Evolutionary conservation across 1,284 basidiomycete species (phyloP), one percentile per base, ranked within the genome.

Genomic region (Sporisorium reilianum): DNA sequence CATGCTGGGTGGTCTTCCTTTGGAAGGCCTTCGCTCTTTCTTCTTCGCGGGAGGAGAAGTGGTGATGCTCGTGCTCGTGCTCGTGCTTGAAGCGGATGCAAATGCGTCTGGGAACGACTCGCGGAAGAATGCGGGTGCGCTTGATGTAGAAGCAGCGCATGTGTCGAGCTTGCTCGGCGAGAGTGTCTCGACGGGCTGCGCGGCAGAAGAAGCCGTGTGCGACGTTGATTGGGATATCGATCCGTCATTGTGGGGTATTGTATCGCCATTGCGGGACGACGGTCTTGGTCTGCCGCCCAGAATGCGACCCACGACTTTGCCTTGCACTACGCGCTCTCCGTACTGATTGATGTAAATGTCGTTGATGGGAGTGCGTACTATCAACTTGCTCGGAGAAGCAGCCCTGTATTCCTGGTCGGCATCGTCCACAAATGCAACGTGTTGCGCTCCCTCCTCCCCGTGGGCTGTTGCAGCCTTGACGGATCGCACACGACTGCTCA

Each of bases 261-360:
- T 18, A n/a, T 49, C 40, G 3, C 25, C 36, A 34, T 54, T 38
- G 18, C 50, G 34, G 14, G 58, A 71, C 9, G 44, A 20, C 4
- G 69, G 64, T 5, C 61, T 53, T 7, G 71, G 71, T 44, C 74
- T 55, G 11, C 75, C 75, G 18, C 75, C 71, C 2, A 66, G 55
- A 3, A 51, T 60, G 12, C 66, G 55, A 16, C 75, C 75, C 1
- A 77, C 66, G 23, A 77, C 64, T 34, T 71, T 73, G 59, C 75
- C 75, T 22, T 75, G 55, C 18, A 77, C 59, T 2, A 77, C 57
- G 5, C 71, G 42, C 28, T 77, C 75, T 12, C 75, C 75, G 36
- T 67, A 77, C 34, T 74, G 55, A 22, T 77, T 77, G 64, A 77
- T 68, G 62, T 74, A 77, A 44, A 75, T 64, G 49, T 77, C 75